Evolutionary conservation across 805 yeast species (phyloP).

Genomic region (Candida saitoana): DNA sequence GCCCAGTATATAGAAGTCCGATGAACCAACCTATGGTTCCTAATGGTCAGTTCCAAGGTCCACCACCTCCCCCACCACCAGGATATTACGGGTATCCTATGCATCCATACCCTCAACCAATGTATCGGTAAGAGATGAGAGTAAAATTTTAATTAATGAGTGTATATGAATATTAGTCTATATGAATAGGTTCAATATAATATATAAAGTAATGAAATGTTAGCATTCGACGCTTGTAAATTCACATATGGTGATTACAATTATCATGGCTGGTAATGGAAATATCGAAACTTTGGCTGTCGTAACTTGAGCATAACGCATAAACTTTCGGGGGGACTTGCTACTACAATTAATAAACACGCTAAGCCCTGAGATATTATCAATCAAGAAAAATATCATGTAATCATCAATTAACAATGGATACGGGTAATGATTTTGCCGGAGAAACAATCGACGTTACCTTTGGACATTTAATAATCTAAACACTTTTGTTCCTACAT

Average conservation of each 20-base stretch:
- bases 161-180: conserved; percentile 6
- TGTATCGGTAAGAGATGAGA: conserved; percentile 2
- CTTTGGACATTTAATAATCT: neutral
- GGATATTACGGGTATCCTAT: conserved; percentile 19
- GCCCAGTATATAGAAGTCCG: conserved; percentile 5
- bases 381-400: neutral
- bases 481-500: neutral
- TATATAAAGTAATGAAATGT: no score
- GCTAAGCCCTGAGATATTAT: neutral
- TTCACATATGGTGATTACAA: no score
- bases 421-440: neutral
- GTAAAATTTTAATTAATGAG: neutral
- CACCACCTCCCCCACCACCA: conserved; percentile 16
- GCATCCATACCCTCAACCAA: conserved; percentile 4
- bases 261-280: no score
- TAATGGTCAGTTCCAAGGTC: conserved; percentile 4
- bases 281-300: no score
- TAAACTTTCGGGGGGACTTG: no score
- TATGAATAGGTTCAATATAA: neutral
- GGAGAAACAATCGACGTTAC: neutral
- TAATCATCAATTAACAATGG: neutral
- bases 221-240: no score
- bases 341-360: neutral
- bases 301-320: no score
- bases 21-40: conserved; percentile 3